phyloP scores from a whole-genome alignment of 768 basidiomycete genomes.

The Pleurotus pulmonarius region DNA sequence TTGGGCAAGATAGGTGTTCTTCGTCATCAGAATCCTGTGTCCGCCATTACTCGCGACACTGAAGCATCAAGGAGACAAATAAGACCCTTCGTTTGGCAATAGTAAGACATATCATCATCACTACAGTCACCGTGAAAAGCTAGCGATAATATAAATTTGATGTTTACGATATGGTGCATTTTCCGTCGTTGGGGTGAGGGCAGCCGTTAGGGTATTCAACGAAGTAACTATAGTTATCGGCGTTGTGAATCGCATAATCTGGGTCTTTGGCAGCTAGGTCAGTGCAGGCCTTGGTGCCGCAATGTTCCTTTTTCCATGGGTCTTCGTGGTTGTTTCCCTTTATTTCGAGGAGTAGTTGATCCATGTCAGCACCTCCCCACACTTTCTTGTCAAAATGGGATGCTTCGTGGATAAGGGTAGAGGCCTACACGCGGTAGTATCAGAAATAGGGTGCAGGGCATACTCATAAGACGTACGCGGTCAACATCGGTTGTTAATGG shows the following conservation, averaged over 20 bases:
- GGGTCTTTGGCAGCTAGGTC: background rate
- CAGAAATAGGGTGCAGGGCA: background rate
- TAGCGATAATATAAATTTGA: background rate
- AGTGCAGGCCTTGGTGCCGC: background rate
- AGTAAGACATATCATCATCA: too few species aligned
- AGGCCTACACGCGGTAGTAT: background rate
- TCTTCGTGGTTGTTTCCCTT: background rate
- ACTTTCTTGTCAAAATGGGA: background rate
- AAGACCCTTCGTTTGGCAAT: too few species aligned
- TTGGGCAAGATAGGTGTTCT: too few species aligned
- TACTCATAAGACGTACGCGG: background rate
- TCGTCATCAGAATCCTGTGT: too few species aligned
- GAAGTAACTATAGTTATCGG: background rate
- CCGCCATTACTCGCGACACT: too few species aligned
- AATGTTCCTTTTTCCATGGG: background rate
- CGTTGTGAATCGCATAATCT: background rate
- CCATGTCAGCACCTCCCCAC: background rate
- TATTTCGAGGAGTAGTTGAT: background rate
- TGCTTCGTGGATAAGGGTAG: slow-evolving; percentile 3
- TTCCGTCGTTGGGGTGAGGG: background rate
- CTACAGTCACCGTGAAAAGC: too few species aligned
- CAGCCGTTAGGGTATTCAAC: background rate
- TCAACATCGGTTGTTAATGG: background rate
- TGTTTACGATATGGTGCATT: background rate
- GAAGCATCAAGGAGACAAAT: too few species aligned